Base-by-base conservation (phyloP, 148 eudicot genomes). In the Chenopodium formosanum region DNA sequence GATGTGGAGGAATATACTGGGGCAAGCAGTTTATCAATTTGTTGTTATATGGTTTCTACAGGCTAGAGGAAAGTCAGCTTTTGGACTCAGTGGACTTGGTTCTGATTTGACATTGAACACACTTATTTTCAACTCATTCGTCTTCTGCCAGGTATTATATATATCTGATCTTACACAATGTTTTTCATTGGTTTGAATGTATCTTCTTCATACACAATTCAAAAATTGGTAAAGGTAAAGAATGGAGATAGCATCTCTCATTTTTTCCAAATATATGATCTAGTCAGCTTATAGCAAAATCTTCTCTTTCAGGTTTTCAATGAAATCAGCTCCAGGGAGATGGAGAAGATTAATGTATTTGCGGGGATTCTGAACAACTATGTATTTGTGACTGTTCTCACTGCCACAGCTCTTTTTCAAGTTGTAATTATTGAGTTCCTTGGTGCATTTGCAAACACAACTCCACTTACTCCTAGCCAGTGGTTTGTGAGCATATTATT, bases 251-350 rank as follows among this genome's bases (percentile, higher is more conserved):
- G 14, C 53, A 12, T 22, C 7, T 46, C 74, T 8, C 13, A 19
- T 48, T 25, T 20, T 48, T 78, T 8, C 16, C 12, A 46, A 63
- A 29, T 27, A 22, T 53, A 31, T 19, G 69, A 23, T 14, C 17
- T 31, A 6, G 34, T 17, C 23, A 73, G 58, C 82, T 80, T 17
- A 78, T 65, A 17, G 46, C 37, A 60, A 73, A 2, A 31, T n/a
- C 22, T 80, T 22, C 25, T 74, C 3, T 84, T 84, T 67, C 92
- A 93, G 97, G 89, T 89, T 27, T 93, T 93, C 89, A 93, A 93
- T 64, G 97, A 93, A 88, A 88, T 93, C 79, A 93, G 91, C 88
- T 93, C 97, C 62, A 85, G 97, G 76, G 95, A 93, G 68, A 93
- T 93, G 97, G 97, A 93, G 73, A 93, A 93, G 89, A 86, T 93